Base-by-base conservation (phyloP, 1,284 basidiomycete species). In the Xerocomus amazonicus region DNA sequence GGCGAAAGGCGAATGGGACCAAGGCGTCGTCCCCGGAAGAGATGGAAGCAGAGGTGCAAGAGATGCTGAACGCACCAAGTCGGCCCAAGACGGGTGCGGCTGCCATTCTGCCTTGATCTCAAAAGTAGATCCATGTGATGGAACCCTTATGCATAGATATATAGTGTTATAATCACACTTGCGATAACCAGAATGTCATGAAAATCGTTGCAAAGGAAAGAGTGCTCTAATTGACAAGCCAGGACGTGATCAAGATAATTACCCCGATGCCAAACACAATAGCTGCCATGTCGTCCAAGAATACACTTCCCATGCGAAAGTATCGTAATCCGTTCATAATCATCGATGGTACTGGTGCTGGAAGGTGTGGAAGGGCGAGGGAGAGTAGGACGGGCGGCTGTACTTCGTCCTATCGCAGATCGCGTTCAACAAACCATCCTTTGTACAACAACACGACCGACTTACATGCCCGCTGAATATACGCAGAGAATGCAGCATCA, bases 381-480 rank as follows among this genome's bases (percentile, higher is more conserved):
- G 79, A 70, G 4, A 89, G 66, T 3, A 89, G 64, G 45, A 72
- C 75, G 12, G 84, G 84, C 1, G 78, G 80, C 55, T 74, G 76
- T 9, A 80, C 71, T 26, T 77, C 63, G 59, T 85, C 79, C 86
- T 88, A 50, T 17, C 50, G 28, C 17, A 19, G 38, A n/a, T 35
- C 41, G 50, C n/a, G 32, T 43, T 49, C 48, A 47, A 27, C 9
- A 44, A 7, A 9, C 16, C 19, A 16, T 17, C 44, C 34, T 19
- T 37, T 7, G 12, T 38, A 33, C 32, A 31, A 32, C n/a, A 29
- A 37, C 40, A 44, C 23, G 9, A 14, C 14, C 44, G 6, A 77
- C 85, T 60, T 59, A 88, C 87, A 50, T 83, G 76, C 54, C 80
- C 79, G 14, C 75, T 77, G 59, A 86, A 81, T 67, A 90, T 80